A percentile compares a stretch with the other conserved stretches of the same genome.
These are phyloP conservation scores for Plasmodium inui DNA, from an alignment of 169 alveolate genomes.

Conservation along the genomic window DNA sequence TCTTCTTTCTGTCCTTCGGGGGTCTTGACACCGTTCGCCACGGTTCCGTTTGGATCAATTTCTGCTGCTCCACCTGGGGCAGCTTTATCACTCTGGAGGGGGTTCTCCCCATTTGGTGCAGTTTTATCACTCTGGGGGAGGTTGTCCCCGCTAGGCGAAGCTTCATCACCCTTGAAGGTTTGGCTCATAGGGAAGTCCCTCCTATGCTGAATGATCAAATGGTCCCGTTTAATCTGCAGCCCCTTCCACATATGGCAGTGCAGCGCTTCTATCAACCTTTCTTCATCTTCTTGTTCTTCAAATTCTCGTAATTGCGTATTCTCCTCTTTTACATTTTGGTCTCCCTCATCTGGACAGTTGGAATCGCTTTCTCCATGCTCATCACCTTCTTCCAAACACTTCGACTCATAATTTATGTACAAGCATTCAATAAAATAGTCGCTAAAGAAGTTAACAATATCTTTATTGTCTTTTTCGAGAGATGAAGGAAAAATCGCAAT, in stretches of 20 bases:
- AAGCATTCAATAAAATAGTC: constrained; percentile 69
- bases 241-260: constrained; percentile 74
- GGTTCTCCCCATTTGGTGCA: neutral
- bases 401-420: constrained; percentile 38
- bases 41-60: neutral
- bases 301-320: neutral
- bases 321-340: constrained; percentile 7
- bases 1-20: constrained; percentile 7
- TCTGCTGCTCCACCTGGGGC: neutral
- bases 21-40: neutral
- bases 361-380: neutral
- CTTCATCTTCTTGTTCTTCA: constrained; percentile 40
- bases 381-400: neutral
- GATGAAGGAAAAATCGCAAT: constrained; percentile 55
- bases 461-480: constrained; percentile 39
- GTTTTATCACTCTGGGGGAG: neutral
- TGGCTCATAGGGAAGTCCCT: neutral
- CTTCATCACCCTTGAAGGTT: neutral
- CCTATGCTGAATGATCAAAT: neutral
- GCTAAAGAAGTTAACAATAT: constrained; percentile 21
- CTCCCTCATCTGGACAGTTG: neutral
- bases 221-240: constrained; percentile 18
- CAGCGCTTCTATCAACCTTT: constrained; percentile 60
- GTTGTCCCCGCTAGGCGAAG: neutral
- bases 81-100: neutral